A percentile compares a stretch with the other conserved stretches of the same genome.
phyloP scores from a whole-genome alignment of 2,329 filamentous ascomycete species.

The Hortaea werneckii region DNA sequence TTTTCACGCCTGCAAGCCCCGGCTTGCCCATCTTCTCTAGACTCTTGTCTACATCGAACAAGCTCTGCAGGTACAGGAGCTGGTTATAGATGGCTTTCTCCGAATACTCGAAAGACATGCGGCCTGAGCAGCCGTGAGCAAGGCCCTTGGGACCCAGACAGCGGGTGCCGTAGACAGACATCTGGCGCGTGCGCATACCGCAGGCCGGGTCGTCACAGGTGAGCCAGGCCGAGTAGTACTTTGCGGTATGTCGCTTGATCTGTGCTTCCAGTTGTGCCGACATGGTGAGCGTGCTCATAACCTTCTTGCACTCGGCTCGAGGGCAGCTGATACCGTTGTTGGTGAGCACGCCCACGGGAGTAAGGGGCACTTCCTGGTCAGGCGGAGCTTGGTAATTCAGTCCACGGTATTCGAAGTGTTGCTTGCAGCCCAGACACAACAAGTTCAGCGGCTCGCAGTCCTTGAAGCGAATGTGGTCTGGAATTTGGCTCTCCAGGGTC shows the following conservation, averaged over 20 bases:
- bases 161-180: conserved; percentile 82
- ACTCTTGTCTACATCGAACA: conserved; percentile 87
- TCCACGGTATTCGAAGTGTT: conserved; percentile 64
- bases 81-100: conserved; percentile 95
- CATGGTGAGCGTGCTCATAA: conserved; percentile 61
- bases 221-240: conserved; percentile 89
- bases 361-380: conserved; percentile 15
- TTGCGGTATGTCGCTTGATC: conserved; percentile 64
- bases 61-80: conserved; percentile 69
- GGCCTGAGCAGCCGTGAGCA: conserved; percentile 71
- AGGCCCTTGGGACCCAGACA: conserved; percentile 82
- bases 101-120: conserved; percentile 77
- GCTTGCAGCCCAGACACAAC: conserved; percentile 72
- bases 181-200: conserved; percentile 76
- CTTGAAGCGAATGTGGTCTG: conserved; percentile 80
- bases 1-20: conserved; percentile 18
- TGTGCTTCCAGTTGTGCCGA: conserved; percentile 81
- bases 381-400: conserved; percentile 38
- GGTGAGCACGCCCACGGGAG: conserved; percentile 50
- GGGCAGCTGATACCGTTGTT: conserved; percentile 67
- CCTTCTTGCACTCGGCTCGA: conserved; percentile 49
- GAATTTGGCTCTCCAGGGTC: conserved; percentile 87
- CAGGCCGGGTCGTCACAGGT: conserved; percentile 84
- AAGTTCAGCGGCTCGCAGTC: conserved; percentile 67
- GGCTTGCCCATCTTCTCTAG: conserved; percentile 33